Base-by-base conservation (phyloP, 805 yeast species). In the Suhomyces sp. region DNA sequence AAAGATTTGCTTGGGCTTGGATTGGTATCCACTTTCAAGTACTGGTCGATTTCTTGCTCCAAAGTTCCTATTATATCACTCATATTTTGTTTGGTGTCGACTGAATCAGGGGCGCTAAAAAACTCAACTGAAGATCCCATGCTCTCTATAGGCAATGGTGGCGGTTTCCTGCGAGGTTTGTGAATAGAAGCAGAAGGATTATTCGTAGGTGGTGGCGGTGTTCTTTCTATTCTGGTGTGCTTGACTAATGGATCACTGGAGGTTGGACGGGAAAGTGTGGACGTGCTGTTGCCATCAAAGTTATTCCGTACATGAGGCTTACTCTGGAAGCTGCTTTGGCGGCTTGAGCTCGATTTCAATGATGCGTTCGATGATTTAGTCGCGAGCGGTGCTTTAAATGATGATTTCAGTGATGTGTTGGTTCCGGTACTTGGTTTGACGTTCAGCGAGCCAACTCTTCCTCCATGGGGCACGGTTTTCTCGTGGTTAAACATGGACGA, bases 401-500 rank as follows among this genome's bases (percentile, higher is more conserved):
- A 41, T 12, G 47, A 31, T 9, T 41, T 37, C 49, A 37, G 44
- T 15, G 35, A 19, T 3, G 44, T 15, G 10, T 22, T 17, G 21
- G 41, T 8, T 37, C 41, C 41, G 13, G 41, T 37, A 12, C 22
- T 12, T 9, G 39, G 47, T 25, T 44, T 44, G 47, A 25, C 33
- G n/a, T 37, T 37, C 22, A 17, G 41, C 3, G 41, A 37, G n/a
- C 41, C 41, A 37, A 37, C 41, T 19, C 44, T 21, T 12, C 44
- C 44, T 13, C 44, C 44, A 22, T 21, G 44, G 17, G 44, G 44
- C 21, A 41, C 21, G 8, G 25, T 20, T 13, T 41, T 41, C n/a
- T 49, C 44, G 43, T 51, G 49, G 55, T 60, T 60, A 56, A 69
- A 69, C 25, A 69, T 67, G 12, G 72, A 65, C 47, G 66, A 60